Evolutionary conservation across 1,284 basidiomycete species (phyloP).

Genomic region (Mycena sp.): DNA sequence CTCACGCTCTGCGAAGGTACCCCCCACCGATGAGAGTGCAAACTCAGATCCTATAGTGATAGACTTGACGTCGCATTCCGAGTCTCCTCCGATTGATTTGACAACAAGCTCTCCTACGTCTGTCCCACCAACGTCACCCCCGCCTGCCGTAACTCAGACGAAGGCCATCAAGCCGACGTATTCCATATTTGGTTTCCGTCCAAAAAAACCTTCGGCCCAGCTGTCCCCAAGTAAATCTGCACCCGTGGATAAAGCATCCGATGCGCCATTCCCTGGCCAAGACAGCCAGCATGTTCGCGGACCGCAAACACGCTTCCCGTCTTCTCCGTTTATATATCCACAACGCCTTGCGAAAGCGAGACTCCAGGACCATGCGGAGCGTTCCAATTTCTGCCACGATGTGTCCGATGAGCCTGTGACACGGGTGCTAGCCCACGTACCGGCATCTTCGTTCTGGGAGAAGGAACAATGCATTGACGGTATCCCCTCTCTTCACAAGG

Average conservation of each 20-base stretch:
- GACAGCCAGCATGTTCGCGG: slow-evolving; percentile 73
- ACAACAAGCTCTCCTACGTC: too few species aligned
- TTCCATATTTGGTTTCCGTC: slow-evolving; percentile 30
- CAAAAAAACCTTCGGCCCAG: slow-evolving; percentile 40
- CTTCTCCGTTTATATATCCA: slow-evolving; percentile 31
- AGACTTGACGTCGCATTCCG: slow-evolving; percentile 42
- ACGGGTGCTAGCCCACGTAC: slow-evolving; percentile 9
- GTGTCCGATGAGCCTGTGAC: neutral
- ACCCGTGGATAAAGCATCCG: neutral
- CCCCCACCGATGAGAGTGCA: slow-evolving; percentile 30
- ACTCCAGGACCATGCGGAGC: neutral
- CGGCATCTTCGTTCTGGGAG: slow-evolving; percentile 22
- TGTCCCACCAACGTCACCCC: too few species aligned
- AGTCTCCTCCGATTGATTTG: slow-evolving; percentile 13
- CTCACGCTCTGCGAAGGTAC: slow-evolving; percentile 46
- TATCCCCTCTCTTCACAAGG: slow-evolving; percentile 47
- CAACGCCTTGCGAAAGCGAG: slow-evolving; percentile 25
- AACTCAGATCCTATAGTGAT: slow-evolving; percentile 55
- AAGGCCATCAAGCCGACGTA: slow-evolving; percentile 12
- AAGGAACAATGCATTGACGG: slow-evolving; percentile 32
- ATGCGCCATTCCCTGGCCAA: slow-evolving; percentile 59
- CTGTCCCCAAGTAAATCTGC: slow-evolving; percentile 1
- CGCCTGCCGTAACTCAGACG: neutral
- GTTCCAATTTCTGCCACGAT: neutral
- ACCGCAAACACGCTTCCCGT: slow-evolving; percentile 48